Base-by-base conservation (phyloP, 352 stramenopile species). In the Globisporangium rhizosaccharum region DNA sequence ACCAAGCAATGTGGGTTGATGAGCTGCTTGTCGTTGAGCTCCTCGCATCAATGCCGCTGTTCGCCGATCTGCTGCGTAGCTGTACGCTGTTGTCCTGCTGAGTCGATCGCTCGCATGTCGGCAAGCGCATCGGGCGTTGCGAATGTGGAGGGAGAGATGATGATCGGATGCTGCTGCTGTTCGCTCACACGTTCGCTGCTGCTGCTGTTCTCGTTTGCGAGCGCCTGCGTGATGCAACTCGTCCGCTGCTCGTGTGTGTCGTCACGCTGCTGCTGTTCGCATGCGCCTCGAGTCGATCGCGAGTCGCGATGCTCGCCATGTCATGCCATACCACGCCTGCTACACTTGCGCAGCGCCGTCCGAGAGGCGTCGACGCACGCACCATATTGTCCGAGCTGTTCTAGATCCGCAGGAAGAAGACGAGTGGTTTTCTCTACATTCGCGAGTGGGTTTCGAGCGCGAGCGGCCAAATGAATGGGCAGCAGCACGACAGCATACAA, bases 371-470 rank as follows among this genome's bases (percentile, higher is more conserved):
- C 44, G 18, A 26, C 26, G 6, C 39, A 78, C 80, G 75, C 79
- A 90, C 80, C 80, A 90, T 90, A 54, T 71, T 70, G 66, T 85
- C 83, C 72, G 70, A 73, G 74, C 72, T 81, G 77, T 82, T 88
- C 73, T 73, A 79, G 77, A 86, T 88, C 71, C 84, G 82, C 73
- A 88, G 82, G 82, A 92, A 92, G 82, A 92, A 92, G 80, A 83
- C 76, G 78, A 92, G 80, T 92, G 82, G 62, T 75, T 87, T 85
- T 71, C 57, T 49, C 66, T 39, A 63, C 47, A 26, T 55, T 55
- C 41, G 57, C 57, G 45, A 55, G 46, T 48, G 47, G 37, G 47
- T 47, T 46, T 47, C 23, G 61, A 59, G 42, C 47, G 30, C 42
- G 37, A 57, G 41, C 48, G 45, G 44, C 46, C 53, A 62, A 81